Conservation (phyloP, 257 asterid species). For the Gentiana straminea region DNA sequence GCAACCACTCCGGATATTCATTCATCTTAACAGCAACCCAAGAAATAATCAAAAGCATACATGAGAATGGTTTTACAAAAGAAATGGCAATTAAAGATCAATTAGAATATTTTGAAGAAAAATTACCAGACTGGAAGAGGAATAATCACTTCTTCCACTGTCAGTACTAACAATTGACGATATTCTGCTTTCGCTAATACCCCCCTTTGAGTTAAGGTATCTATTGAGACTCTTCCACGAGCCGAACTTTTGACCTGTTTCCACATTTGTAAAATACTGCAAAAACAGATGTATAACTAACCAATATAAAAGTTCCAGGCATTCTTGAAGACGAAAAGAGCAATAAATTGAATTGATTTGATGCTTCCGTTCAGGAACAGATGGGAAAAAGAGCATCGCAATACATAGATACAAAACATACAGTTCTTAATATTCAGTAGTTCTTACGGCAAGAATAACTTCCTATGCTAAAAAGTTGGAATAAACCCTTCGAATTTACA, state of each 20-base stretch:
- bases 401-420: no score
- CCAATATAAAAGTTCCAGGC: no score
- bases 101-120: background rate
- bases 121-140: background rate
- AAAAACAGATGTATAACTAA: background rate
- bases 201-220: background rate
- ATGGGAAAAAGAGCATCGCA: no score
- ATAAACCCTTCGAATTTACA: no score
- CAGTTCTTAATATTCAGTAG: no score
- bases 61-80: background rate
- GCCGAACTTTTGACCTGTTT: slow-evolving; percentile 1
- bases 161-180: background rate
- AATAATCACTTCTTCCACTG: background rate
- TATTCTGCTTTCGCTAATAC: background rate
- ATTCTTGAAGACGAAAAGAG: no score
- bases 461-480: no score
- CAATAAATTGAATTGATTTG: no score
- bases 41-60: background rate
- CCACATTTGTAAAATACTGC: slow-evolving; percentile 1
- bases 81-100: background rate
- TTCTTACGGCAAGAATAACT: no score
- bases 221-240: background rate
- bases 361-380: no score
- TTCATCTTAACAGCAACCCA: background rate
- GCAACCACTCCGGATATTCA: slow-evolving; percentile 7